Percentiles rank a stretch among this genome's conserved stretches.
Evolutionary conservation across 2,329 filamentous ascomycete genomes (phyloP).

Genomic region (Sporothrix phasma): DNA sequence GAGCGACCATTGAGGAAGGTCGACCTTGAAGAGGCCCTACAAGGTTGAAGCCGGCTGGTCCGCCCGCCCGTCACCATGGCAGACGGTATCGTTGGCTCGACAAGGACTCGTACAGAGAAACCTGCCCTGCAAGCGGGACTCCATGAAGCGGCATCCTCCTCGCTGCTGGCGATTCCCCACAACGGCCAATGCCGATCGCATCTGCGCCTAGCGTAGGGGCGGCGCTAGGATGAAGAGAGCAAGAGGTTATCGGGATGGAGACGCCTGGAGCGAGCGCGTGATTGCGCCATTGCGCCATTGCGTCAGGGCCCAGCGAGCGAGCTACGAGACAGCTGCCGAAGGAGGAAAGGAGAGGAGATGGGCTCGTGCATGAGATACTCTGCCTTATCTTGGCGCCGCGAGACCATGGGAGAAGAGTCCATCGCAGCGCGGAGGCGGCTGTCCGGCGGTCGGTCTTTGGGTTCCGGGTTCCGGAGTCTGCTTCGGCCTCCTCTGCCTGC

Average conservation of each 20-base stretch:
- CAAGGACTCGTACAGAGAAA: too few relatives aligned
- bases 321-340: background rate
- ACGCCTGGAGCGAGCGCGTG: background rate
- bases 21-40: too few relatives aligned
- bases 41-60: background rate
- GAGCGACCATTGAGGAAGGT: background rate
- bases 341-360: background rate
- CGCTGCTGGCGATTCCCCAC: background rate
- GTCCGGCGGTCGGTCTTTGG: background rate
- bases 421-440: background rate
- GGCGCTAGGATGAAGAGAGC: conserved; percentile 8
- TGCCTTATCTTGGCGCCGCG: too few relatives aligned
- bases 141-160: too few relatives aligned
- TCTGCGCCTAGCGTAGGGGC: background rate
- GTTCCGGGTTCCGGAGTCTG: too few relatives aligned
- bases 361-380: background rate
- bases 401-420: background rate
- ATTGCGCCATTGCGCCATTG: too few relatives aligned
- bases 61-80: background rate
- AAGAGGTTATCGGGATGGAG: background rate
- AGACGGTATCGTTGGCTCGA: background rate
- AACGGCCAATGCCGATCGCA: conserved; percentile 5
- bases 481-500: too few relatives aligned
- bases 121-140: too few relatives aligned
- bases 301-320: background rate